Evolutionary conservation across 441 rosid species (phyloP), one percentile per base, ranked within the genome.

Genomic region (Corymbia calophylla): DNA sequence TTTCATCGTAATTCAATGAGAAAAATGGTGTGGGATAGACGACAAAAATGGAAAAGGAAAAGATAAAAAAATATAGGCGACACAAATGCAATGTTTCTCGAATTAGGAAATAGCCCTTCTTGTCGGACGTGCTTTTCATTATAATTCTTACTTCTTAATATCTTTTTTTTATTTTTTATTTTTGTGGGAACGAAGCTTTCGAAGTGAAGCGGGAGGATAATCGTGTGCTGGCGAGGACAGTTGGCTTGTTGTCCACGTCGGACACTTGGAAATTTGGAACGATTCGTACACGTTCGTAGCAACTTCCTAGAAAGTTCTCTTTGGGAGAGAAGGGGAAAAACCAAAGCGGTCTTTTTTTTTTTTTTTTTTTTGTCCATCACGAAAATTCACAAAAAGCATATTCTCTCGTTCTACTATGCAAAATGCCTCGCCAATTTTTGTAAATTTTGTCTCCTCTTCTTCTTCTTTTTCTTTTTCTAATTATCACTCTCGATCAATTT

Each of bases 311-410:
- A 44, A 77, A 44, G 9, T 44, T 7, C 84, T 23, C 5, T 13
- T 10, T 3, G 48, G 4, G 29, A 1, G 31, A 7, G 3, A 9
- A 9, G 18, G 9, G 32, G 2, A 2, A 2, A 29, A 64, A 6
- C 5, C 17, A 7, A 2, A 14, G 70, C 4, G 73, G 19, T 2
- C 18, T n/a, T 2, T 15, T 0, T 6, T n/a, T n/a, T 1, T n/a
- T n/a, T 1, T 15, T 0, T 6, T n/a, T n/a, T 64, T 31, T n/a
- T 15, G 19, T n/a, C 73, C 39, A n/a, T 15, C 73, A 4, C 73
- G 73, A n/a, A 64, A 3, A 64, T 64, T 64, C n/a, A 10, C n/a
- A 10, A 44, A 21, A 39, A 21, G 49, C 84, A 73, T 21, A 21
- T 73, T 73, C 51, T 73, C n/a, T 73, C 3, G 9, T 70, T 27